Evolutionary conservation across 2,329 filamentous ascomycete genomes (phyloP), one percentile per base, ranked within the genome.

Genomic region (Claviceps humidiphila): DNA sequence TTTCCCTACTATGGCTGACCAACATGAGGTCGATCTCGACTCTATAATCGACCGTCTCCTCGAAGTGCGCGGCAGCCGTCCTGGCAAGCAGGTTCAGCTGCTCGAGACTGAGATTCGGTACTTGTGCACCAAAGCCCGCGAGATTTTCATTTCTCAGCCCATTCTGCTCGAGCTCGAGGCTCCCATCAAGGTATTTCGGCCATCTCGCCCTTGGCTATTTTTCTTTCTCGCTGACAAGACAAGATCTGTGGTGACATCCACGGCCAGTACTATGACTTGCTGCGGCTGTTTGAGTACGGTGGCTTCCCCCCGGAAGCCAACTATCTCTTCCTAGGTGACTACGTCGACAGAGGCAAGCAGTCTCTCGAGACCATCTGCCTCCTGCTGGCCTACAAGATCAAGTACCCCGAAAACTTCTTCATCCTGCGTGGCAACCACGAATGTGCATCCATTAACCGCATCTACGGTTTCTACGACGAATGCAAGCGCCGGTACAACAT

Each of bases 401-500:
- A 97, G 76, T 97, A 95, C 69, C 93, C 93, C 48, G 93, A 98
- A 74, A 98, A 98, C 77, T 97, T 98, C 76, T 98, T 98, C 77
- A 87, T 98, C 60, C 82, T 98, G 54, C 89, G 93, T 61, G 93
- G 93, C 58, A 98, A 98, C 77, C 93, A 98, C 77, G 93, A 98
- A 73, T 97, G 93, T 74, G 93, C 93, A 54, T 95, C 88, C 51
- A 95, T 98, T 77, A 98, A 95, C 76, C 89, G 93, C 66, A 95
- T 97, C 71, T 98, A 98, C 70, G 93, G 93, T 55, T 98, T 98
- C 77, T 98, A 98, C 77, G 93, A 98, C 66, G 91, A 98, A 73
- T 98, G 91, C 84, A 98, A 98, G 78, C 85, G 93, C 67, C 81
- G 91, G 62, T 97, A 95, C 76, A 98, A 97, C 74, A 95, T 97